phyloP scores from a whole-genome alignment of 345 rosid species.

The Salix brachista region DNA sequence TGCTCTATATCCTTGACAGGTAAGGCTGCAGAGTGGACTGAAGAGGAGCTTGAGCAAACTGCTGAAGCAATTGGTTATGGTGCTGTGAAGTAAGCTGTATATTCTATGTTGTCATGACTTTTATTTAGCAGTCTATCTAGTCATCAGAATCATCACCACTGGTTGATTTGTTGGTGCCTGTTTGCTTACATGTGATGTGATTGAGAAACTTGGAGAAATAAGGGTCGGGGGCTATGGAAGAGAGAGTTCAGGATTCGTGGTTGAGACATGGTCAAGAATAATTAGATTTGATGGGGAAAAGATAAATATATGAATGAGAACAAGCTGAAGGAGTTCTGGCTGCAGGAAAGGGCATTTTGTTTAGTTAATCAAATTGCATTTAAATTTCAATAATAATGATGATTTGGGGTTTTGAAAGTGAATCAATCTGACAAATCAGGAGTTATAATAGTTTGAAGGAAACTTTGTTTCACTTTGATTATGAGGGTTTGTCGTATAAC shows the following conservation, averaged over 20 bases:
- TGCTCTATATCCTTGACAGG: slow-evolving; percentile 36
- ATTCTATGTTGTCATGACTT: background rate
- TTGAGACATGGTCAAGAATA: background rate
- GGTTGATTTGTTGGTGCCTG: background rate
- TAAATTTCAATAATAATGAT: background rate
- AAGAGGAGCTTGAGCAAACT: slow-evolving; percentile 80
- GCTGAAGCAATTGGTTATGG: slow-evolving; percentile 97
- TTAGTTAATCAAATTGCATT: background rate
- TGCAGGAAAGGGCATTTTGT: background rate
- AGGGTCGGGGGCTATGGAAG: background rate
- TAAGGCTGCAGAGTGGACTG: slow-evolving; percentile 81
- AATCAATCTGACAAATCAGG: no score
- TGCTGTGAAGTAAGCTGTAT: slow-evolving; percentile 77
- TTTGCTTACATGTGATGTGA: background rate
- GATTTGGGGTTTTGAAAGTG: no score
- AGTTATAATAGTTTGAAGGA: no score
- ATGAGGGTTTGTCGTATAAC: no score
- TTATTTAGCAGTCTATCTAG: background rate
- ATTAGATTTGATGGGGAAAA: background rate
- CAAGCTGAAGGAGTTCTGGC: background rate
- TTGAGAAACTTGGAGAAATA: background rate
- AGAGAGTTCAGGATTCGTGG: background rate
- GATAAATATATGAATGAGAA: background rate
- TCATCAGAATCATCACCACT: background rate
- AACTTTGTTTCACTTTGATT: no score